Conservation (phyloP, 805 yeast genomes). For the Metschnikowia chrysomelidarum region DNA sequence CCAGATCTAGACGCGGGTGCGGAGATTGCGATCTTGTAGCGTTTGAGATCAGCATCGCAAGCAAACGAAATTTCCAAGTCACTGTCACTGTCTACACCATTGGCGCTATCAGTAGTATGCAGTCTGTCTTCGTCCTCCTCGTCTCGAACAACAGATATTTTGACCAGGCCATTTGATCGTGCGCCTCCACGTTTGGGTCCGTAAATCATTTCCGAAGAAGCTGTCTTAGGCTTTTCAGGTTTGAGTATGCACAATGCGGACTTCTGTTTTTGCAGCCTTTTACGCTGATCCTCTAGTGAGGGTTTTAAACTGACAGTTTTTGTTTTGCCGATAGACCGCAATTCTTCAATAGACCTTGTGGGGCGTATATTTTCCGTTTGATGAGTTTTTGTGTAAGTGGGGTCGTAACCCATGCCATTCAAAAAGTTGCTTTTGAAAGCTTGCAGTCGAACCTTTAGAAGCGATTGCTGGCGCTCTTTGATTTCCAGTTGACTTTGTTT, state of each 20-base stretch:
- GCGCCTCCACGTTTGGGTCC: constrained; percentile 3
- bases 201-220: background rate
- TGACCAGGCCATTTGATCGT: background rate
- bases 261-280: constrained; percentile 25
- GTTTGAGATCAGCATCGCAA: constrained; percentile 21
- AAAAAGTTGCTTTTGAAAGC: constrained; percentile 43
- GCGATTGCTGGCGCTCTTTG: constrained; percentile 13
- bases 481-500: constrained; percentile 19
- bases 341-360: constrained; percentile 16
- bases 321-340: constrained; percentile 13
- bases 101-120: constrained; percentile 6
- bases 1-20: background rate
- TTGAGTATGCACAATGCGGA: constrained; percentile 17
- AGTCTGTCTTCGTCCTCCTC: constrained; percentile 2
- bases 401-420: constrained; percentile 51
- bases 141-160: constrained; percentile 1
- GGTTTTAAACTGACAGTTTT: constrained; percentile 16
- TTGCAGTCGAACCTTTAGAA: constrained; percentile 20
- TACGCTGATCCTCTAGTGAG: constrained; percentile 18
- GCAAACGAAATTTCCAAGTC: constrained; percentile 35
- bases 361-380: constrained; percentile 6
- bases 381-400: constrained; percentile 28
- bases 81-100: constrained; percentile 20
- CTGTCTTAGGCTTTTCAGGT: background rate
- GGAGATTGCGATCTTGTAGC: constrained; percentile 16